These are phyloP conservation scores for Furcasterigmium furcatum DNA, from an alignment of 2,329 filamentous ascomycete species.

Conservation along the genomic window DNA sequence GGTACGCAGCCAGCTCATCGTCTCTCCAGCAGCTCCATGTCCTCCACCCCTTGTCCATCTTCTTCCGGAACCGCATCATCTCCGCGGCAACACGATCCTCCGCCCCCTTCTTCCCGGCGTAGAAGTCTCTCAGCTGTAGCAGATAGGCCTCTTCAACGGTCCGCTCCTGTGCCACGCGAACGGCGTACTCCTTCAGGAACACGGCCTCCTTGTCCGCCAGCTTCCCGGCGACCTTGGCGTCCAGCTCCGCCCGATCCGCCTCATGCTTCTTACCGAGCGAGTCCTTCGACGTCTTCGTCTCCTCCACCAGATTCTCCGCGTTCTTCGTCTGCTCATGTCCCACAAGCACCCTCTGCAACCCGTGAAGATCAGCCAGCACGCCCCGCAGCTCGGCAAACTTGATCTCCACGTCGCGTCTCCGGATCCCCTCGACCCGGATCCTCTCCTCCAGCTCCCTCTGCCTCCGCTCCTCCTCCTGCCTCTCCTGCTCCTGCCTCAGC, in stretches of 20 bases:
- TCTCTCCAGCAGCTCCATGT: constrained; percentile 38
- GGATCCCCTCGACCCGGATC: constrained; percentile 32
- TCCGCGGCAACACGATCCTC: constrained; percentile 22
- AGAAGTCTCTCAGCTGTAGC: constrained; percentile 32
- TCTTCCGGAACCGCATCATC: constrained; percentile 28
- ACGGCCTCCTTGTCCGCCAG: constrained; percentile 27
- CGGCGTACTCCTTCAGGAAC: constrained; percentile 36
- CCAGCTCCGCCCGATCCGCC: constrained; percentile 24
- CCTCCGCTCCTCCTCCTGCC: constrained; percentile 30
- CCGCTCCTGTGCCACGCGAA: constrained; percentile 36
- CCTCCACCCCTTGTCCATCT: constrained; percentile 37
- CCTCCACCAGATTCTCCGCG: constrained; percentile 17
- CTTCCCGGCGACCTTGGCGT: constrained; percentile 17
- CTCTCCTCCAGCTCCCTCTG: constrained; percentile 33
- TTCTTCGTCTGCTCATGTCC: constrained; percentile 33
- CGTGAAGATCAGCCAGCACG: constrained; percentile 35
- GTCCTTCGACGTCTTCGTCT: constrained; percentile 18
- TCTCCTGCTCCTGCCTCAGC: constrained; percentile 31
- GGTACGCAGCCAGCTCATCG: constrained; percentile 33
- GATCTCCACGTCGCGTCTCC: constrained; percentile 31
- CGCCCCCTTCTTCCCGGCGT: constrained; percentile 18
- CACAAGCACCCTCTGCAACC: constrained; percentile 35
- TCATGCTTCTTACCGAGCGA: constrained; percentile 28
- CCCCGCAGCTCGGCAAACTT: constrained; percentile 34
- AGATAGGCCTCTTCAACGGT: constrained; percentile 41